Base-by-base conservation (phyloP, 2,329 filamentous ascomycete species). In the Hypomyces perniciosus region DNA sequence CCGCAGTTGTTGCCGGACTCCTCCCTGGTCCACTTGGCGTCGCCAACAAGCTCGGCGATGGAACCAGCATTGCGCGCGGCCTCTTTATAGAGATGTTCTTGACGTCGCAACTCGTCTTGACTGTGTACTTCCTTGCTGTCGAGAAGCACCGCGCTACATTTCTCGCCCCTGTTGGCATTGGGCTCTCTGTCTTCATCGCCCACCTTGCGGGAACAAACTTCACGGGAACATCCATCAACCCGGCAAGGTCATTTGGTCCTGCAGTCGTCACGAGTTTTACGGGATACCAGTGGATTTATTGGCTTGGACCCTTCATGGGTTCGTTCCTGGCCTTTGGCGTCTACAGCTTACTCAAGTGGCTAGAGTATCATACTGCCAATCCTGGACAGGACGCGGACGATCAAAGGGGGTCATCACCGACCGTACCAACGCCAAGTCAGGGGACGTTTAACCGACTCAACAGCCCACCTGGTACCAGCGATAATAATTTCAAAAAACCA, bases 111-210 rank as follows among this genome's bases (percentile, higher is more conserved):
- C 71, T 87, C 8, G 76, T 85, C 6, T 72, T 86, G 48, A 78
- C 82, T 3, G 79, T 86, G 30, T 79, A 83, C 64, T 85, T 88
- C 78, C 73, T 88, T 41, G 85, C 84, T 0, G 80, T 81, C 4
- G 84, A 88, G 63, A 89, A 90, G 68, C 85, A 89, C 65, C 82
- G 83, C 41, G 80, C 81, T 2, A 90, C 86, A 0, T 88, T 77
- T 61, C 68, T 89, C 1, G 86, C 86, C 0, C 86, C 86, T 0
- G 69, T 90, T 4, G 85, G 83, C 9, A 88, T 90, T 57, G 87
- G 87, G 1, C 67, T 88, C 2, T 74, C 85, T 0, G 75, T 90
- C 48, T 89, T 90, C 64, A 76, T 89, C 40, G 70, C 70, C 5
- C 68, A 77, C 62, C 63, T 76, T 46, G 67, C 64, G 35, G 69